Percentiles rank a stretch among this genome's conserved stretches.
These are phyloP conservation scores for Microbotryomycetes sp. DNA, from an alignment of 1,284 basidiomycete species.

Conservation along the genomic window DNA sequence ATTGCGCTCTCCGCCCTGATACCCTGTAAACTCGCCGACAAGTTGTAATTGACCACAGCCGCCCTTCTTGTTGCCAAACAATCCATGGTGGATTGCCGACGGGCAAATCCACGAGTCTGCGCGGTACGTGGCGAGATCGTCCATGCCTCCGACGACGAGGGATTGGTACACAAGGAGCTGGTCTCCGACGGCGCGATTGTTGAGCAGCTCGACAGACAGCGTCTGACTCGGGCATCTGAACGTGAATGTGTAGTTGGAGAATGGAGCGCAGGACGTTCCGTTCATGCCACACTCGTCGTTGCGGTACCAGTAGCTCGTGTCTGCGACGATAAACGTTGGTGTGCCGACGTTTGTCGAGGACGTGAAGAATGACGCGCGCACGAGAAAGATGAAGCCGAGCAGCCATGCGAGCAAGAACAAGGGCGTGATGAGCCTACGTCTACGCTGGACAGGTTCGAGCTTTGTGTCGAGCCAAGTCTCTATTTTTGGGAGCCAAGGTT, in stretches of 20 bases:
- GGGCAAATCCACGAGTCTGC: conserved; percentile 80
- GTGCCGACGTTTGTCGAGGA: conserved; percentile 46
- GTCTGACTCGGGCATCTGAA: conserved; percentile 79
- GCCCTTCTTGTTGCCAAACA: conserved; percentile 51
- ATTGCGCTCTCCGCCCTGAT: conserved; percentile 52
- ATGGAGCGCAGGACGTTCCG: conserved; percentile 60
- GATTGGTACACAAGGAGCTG: conserved; percentile 60
- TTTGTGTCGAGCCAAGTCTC: conserved; percentile 1
- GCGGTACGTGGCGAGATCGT: conserved; percentile 54
- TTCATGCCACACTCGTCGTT: conserved; percentile 59
- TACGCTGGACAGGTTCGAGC: not conserved
- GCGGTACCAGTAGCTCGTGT: conserved; percentile 37
- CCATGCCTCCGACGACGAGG: conserved; percentile 72
- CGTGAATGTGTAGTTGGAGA: conserved; percentile 55
- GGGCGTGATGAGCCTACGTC: conserved; percentile 15
- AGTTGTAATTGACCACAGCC: conserved; percentile 69
- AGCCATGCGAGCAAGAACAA: conserved; percentile 58
- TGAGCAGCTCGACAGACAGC: conserved; percentile 58
- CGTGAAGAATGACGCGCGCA: conserved; percentile 59
- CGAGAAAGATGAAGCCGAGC: conserved; percentile 61
- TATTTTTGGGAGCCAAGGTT: conserved; percentile 1
- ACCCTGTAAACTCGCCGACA: conserved; percentile 63
- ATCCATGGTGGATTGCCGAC: conserved; percentile 59
- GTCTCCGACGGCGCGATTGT: conserved; percentile 67
- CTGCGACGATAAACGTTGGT: conserved; percentile 32